These are phyloP conservation scores for Neophaeococcomyces aloes DNA, from an alignment of 2,329 filamentous ascomycete species.

Conservation along the genomic window DNA sequence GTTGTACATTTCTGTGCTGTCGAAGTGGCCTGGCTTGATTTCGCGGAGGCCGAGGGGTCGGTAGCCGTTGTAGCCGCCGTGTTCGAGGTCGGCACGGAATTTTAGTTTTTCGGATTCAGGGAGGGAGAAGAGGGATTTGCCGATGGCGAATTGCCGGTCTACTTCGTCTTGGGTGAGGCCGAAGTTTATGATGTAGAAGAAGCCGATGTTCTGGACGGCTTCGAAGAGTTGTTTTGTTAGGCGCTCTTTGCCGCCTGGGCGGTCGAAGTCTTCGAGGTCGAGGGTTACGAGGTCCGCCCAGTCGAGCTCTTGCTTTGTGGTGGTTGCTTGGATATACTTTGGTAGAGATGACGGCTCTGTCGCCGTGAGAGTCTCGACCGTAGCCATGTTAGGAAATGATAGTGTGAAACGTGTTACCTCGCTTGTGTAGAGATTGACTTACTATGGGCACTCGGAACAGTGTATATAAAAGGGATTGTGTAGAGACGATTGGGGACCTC, in stretches of 20 bases:
- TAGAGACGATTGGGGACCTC: no score
- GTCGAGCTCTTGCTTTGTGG: slow-evolving; percentile 13
- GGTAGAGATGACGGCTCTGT: background rate
- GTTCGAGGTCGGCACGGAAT: slow-evolving; percentile 41
- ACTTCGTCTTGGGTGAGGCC: slow-evolving; percentile 48
- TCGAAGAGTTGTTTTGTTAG: slow-evolving; percentile 45
- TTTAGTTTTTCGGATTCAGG: slow-evolving; percentile 50
- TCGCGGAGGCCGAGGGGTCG: slow-evolving; percentile 35
- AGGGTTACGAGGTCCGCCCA: slow-evolving; percentile 20
- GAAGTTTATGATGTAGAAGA: slow-evolving; percentile 54
- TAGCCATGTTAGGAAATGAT: background rate
- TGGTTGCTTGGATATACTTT: slow-evolving; percentile 2
- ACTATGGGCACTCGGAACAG: no score
- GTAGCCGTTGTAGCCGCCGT: slow-evolving; percentile 48
- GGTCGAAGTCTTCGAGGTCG: slow-evolving; percentile 43
- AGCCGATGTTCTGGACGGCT: slow-evolving; percentile 39
- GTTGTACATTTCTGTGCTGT: slow-evolving; percentile 53
- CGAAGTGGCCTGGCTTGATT: slow-evolving; percentile 26
- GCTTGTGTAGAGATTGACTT: background rate
- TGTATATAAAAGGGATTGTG: no score
- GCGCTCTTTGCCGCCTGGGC: slow-evolving; percentile 43
- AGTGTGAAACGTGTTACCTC: background rate
- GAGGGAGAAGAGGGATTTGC: slow-evolving; percentile 45
- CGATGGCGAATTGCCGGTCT: slow-evolving; percentile 50
- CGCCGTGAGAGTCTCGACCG: background rate